Percentiles rank a stretch among this genome's conserved stretches.
phyloP scores from a whole-genome alignment of 768 basidiomycete species.

The Mycena kentingensis region DNA sequence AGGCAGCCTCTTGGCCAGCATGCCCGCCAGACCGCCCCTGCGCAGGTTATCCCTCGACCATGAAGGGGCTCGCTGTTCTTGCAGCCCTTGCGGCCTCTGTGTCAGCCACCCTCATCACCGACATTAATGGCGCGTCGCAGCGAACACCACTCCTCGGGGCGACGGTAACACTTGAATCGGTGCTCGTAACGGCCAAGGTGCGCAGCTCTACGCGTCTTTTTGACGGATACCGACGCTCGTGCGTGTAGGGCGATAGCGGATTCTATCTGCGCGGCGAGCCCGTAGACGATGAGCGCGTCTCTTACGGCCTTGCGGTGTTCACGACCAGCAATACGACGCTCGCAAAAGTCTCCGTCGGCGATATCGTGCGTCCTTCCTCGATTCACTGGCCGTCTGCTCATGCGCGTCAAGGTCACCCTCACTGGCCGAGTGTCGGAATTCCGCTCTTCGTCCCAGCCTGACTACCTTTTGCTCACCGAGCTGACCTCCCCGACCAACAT shows the following conservation, averaged over 20 bases:
- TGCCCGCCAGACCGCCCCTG: no score
- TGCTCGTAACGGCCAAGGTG: conserved; percentile 57
- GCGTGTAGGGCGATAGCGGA: conserved; percentile 8
- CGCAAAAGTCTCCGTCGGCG: conserved; percentile 46
- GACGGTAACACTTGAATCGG: conserved; percentile 51
- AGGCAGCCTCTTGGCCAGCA: no score
- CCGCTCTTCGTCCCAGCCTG: conserved; percentile 42
- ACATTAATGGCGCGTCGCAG: conserved; percentile 54
- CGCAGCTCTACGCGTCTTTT: background rate
- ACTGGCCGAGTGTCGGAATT: conserved; percentile 49
- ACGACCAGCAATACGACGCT: conserved; percentile 41
- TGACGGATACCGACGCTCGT: background rate
- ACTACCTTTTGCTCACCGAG: conserved; percentile 54
- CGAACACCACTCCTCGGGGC: conserved; percentile 49
- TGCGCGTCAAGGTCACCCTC: conserved; percentile 25
- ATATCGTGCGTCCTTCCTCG: conserved; percentile 38
- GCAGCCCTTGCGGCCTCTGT: conserved; percentile 31
- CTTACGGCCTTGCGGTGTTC: conserved; percentile 54
- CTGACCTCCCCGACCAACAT: conserved; percentile 47
- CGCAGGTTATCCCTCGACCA: no score
- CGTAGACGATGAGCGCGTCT: conserved; percentile 46
- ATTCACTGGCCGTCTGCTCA: conserved; percentile 35
- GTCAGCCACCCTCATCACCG: conserved; percentile 42
- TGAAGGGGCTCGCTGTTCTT: conserved; percentile 36
- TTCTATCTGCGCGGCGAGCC: conserved; percentile 23